Evolutionary conservation across 805 yeast species (phyloP).

Genomic region (Jamesozyma gamospora): DNA sequence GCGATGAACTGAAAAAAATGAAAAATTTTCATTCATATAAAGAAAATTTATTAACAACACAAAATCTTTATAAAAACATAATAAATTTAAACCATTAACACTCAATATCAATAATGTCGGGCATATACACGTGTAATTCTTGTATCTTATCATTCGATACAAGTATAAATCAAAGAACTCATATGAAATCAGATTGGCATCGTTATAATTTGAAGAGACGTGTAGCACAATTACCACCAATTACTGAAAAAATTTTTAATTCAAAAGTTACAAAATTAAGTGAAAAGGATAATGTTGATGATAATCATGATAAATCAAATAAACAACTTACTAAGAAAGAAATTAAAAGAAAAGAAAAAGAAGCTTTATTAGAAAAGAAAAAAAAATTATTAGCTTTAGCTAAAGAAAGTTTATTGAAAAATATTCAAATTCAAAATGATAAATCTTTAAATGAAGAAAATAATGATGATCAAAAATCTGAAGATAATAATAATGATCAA

Average conservation of each 20-base stretch:
- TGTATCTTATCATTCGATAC: conserved; percentile 71
- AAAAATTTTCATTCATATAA: too few relatives aligned
- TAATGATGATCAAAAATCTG: background rate
- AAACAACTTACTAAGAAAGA: conserved; percentile 35
- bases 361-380: conserved; percentile 34
- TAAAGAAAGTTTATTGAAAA: conserved; percentile 30
- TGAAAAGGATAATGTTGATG: conserved; percentile 9
- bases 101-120: conserved; percentile 11
- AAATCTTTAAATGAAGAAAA: too few relatives aligned
- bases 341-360: conserved; percentile 34
- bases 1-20: too few relatives aligned
- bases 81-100: too few relatives aligned
- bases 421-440: conserved; percentile 8
- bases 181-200: conserved; percentile 98
- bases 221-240: conserved; percentile 78
- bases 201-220: conserved; percentile 90
- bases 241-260: conserved; percentile 55
- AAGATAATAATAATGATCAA: background rate
- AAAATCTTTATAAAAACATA: too few relatives aligned
- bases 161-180: conserved; percentile 72
- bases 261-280: conserved; percentile 44
- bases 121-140: conserved; percentile 66
- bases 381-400: conserved; percentile 34
- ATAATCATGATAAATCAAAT: conserved; percentile 6
- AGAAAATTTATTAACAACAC: too few relatives aligned